Conservation (phyloP, 306 rosid genomes). For the Castanopsis chinensis region DNA sequence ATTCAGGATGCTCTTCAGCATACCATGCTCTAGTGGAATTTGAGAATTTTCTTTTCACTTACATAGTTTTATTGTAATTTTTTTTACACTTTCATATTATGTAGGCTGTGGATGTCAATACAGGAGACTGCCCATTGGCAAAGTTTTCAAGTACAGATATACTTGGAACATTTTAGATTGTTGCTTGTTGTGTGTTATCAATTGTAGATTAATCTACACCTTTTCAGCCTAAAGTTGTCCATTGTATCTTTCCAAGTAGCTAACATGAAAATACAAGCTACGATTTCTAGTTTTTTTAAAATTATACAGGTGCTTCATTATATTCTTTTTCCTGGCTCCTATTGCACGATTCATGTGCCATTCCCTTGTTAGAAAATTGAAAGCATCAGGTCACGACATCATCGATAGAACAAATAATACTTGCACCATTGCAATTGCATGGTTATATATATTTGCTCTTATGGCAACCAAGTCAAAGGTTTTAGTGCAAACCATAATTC, state of each 20-base stretch:
- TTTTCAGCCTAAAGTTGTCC: neutral
- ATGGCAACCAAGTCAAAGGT: neutral
- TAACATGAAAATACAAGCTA: neutral
- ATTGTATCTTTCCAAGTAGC: neutral
- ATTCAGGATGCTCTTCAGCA: neutral
- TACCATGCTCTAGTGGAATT: neutral
- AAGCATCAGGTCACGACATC: too few species aligned
- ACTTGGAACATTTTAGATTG: neutral
- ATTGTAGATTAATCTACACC: neutral
- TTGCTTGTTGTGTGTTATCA: neutral
- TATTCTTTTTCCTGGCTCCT: neutral
- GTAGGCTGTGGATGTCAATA: neutral
- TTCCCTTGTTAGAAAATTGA: too few species aligned
- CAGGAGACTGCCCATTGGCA: neutral
- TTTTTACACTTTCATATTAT: neutral
- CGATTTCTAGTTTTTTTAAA: neutral
- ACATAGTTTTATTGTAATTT: neutral
- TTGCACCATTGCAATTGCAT: neutral
- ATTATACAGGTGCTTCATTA: neutral
- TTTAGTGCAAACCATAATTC: neutral
- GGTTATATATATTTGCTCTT: neutral
- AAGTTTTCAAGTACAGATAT: neutral
- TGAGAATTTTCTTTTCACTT: neutral
- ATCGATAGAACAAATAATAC: too few species aligned
- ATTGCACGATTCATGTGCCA: neutral